These are phyloP conservation scores for Wickerhamomyces silvicola DNA, from an alignment of 805 yeast genomes.

Conservation along the genomic window DNA sequence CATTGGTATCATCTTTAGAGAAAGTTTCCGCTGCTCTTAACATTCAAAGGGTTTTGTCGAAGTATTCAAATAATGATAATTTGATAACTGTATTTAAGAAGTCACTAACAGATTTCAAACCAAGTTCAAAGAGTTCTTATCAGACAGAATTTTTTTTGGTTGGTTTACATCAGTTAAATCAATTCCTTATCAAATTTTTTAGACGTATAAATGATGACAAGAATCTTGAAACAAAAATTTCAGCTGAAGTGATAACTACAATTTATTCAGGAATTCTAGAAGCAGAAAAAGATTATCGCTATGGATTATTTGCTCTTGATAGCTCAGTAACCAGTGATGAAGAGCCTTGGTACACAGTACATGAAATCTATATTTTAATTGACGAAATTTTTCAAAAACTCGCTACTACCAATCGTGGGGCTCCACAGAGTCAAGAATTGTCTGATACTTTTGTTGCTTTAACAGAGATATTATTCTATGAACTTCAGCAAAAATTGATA, in stretches of 20 bases:
- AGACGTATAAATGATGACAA: slow-evolving; percentile 8
- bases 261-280: slow-evolving; percentile 28
- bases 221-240: slow-evolving; percentile 13
- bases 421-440: too few relatives aligned
- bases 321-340: slow-evolving; percentile 22
- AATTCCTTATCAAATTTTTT: slow-evolving; percentile 20
- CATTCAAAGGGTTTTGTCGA: slow-evolving; percentile 7
- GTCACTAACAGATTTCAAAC: slow-evolving; percentile 5
- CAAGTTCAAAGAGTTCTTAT: slow-evolving; percentile 10
- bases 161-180: slow-evolving; percentile 22
- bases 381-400: slow-evolving; percentile 35
- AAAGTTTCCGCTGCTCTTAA: slow-evolving; percentile 38
- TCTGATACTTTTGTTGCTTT: too few relatives aligned
- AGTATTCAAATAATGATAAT: slow-evolving; percentile 1
- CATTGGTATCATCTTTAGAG: slow-evolving; percentile 34
- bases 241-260: slow-evolving; percentile 18
- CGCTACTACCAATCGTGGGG: slow-evolving; percentile 8
- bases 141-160: slow-evolving; percentile 20
- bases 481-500: slow-evolving; percentile 26
- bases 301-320: slow-evolving; percentile 27
- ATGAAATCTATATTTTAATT: slow-evolving; percentile 31
- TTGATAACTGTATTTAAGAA: slow-evolving; percentile 5
- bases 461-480: slow-evolving; percentile 35
- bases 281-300: slow-evolving; percentile 34
- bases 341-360: slow-evolving; percentile 44